A percentile compares a stretch with the other conserved stretches of the same genome.
Evolutionary conservation across 73 alveolate species (phyloP).

Genomic region (Symbiodinium pilosum): DNA sequence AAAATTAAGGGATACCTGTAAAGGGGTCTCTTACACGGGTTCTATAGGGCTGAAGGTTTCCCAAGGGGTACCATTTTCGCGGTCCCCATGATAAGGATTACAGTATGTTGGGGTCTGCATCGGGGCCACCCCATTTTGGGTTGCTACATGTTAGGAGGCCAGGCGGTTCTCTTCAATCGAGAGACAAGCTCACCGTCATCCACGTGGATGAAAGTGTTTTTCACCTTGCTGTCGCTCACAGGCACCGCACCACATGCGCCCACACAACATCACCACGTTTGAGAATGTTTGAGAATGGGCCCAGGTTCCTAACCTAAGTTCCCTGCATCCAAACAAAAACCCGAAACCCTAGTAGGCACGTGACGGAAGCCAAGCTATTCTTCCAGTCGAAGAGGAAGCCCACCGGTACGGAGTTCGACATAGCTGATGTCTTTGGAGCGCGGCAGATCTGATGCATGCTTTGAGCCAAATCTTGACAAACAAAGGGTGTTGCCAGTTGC

Average conservation of each 20-base stretch:
- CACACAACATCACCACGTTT: background rate
- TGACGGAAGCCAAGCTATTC: slow-evolving; percentile 43
- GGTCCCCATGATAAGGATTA: too few relatives aligned
- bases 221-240: background rate
- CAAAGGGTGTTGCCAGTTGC: too few relatives aligned
- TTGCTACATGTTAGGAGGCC: background rate
- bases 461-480: slow-evolving; percentile 5
- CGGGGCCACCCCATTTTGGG: too few relatives aligned
- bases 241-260: too few relatives aligned
- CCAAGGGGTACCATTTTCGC: too few relatives aligned
- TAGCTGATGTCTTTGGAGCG: background rate
- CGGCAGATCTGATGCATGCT: background rate
- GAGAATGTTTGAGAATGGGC: background rate
- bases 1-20: background rate
- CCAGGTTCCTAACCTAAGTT: background rate
- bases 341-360: background rate
- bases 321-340: background rate
- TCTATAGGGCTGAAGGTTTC: too few relatives aligned
- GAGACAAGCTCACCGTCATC: slow-evolving; percentile 28
- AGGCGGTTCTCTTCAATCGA: background rate
- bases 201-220: slow-evolving; percentile 66
- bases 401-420: slow-evolving; percentile 12
- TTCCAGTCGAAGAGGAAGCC: slow-evolving; percentile 50
- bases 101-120: too few relatives aligned
- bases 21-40: background rate